phyloP scores from a whole-genome alignment of 192 early-diverging fungal species.

The Gaertneriomyces sp. region DNA sequence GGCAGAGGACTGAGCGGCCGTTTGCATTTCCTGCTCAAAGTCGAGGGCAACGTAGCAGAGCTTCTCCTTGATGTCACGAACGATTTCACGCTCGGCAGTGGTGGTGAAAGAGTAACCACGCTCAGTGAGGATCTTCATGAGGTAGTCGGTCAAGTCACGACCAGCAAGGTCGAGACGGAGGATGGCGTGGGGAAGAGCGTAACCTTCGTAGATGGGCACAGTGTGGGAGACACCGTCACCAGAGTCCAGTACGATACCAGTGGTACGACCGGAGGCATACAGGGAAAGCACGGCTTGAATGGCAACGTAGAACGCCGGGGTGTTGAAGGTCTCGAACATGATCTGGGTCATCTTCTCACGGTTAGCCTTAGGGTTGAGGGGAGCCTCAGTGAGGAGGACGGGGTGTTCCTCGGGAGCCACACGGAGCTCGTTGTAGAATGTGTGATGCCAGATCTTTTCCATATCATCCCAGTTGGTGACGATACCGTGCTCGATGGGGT shows the following conservation, averaged over 20 bases:
- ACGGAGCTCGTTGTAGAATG: slow-evolving; percentile 64
- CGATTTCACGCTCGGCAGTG: slow-evolving; percentile 58
- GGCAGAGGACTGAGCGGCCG: slow-evolving; percentile 83
- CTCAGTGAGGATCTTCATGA: slow-evolving; percentile 57
- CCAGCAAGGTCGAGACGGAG: slow-evolving; percentile 58
- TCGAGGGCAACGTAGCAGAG: slow-evolving; percentile 95
- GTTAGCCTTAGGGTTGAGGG: slow-evolving; percentile 61
- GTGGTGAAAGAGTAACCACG: slow-evolving; percentile 59
- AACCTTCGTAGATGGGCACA: slow-evolving; percentile 64
- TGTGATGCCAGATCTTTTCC: slow-evolving; percentile 68
- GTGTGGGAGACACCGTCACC: slow-evolving; percentile 64
- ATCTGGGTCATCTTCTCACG: slow-evolving; percentile 63
- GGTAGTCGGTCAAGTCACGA: slow-evolving; percentile 45
- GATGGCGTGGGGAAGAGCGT: slow-evolving; percentile 46
- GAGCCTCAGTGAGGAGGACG: slow-evolving; percentile 60
- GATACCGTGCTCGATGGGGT: slow-evolving; percentile 65
- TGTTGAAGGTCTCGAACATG: slow-evolving; percentile 64
- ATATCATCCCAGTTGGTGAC: slow-evolving; percentile 69
- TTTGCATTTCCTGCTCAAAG: slow-evolving; percentile 97
- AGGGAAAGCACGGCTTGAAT: slow-evolving; percentile 54
- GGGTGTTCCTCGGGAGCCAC: slow-evolving; percentile 66
- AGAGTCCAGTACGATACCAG: slow-evolving; percentile 59
- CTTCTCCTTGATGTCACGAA: slow-evolving; percentile 66
- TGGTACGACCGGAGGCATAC: slow-evolving; percentile 59
- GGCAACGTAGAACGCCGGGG: slow-evolving; percentile 59